phyloP scores from a whole-genome alignment of 2,329 filamentous ascomycete genomes.

The Colletotrichum musae region DNA sequence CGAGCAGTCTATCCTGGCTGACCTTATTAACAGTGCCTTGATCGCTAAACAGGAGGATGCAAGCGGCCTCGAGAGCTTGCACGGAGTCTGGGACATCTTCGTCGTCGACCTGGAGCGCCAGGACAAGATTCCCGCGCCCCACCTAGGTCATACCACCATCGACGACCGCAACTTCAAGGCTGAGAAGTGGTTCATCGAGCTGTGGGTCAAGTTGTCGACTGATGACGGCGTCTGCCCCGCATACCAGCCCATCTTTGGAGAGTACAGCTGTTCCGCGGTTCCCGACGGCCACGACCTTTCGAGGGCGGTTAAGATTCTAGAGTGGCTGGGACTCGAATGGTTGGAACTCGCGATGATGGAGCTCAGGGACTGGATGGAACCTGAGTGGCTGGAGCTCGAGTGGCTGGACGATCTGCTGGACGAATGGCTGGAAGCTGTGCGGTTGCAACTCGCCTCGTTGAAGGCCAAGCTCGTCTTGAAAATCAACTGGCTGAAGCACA shows the following conservation, averaged over 20 bases:
- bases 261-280: slow-evolving; percentile 1
- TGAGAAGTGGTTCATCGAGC: slow-evolving; percentile 11
- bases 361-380: too few species aligned
- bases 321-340: slow-evolving; percentile 1
- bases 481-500: too few species aligned
- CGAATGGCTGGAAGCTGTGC: too few species aligned
- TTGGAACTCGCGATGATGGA: too few species aligned
- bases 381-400: too few species aligned
- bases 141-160: slow-evolving; percentile 56
- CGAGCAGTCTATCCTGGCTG: slow-evolving; percentile 11
- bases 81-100: slow-evolving; percentile 22
- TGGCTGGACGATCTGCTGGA: too few species aligned
- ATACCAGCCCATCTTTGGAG: slow-evolving; percentile 10
- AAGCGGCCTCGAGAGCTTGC: slow-evolving; percentile 43
- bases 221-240: slow-evolving; percentile 1
- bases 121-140: slow-evolving; percentile 46
- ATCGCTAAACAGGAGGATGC: slow-evolving; percentile 65
- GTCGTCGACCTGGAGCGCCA: slow-evolving; percentile 44
- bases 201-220: slow-evolving; percentile 22
- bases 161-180: slow-evolving; percentile 54
- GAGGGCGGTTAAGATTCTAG: neutral
- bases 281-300: slow-evolving; percentile 13
- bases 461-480: too few species aligned
- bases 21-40: slow-evolving; percentile 20
- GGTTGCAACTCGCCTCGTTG: too few species aligned